phyloP scores from a whole-genome alignment of 371 early-diverging fungal genomes.

The Coemansia sp. region DNA sequence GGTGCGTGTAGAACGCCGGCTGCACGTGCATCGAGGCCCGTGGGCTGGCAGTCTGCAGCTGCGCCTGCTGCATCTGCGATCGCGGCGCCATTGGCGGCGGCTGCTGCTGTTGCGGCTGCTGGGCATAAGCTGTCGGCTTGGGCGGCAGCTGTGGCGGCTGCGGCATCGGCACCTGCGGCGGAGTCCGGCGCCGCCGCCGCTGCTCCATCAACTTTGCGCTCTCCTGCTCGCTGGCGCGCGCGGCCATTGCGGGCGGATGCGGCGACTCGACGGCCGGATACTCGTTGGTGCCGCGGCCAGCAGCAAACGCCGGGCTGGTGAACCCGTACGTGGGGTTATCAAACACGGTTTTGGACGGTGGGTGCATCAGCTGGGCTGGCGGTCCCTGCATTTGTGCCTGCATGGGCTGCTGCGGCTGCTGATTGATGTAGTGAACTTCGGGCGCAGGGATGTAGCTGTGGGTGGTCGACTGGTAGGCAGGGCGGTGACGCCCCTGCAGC shows the following conservation, averaged over 20 bases:
- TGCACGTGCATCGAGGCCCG: constrained; percentile 18
- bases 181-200: constrained; percentile 10
- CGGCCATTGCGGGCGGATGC: background rate
- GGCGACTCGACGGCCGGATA: constrained; percentile 15
- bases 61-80: constrained; percentile 18
- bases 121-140: constrained; percentile 13
- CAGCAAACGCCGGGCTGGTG: constrained; percentile 36
- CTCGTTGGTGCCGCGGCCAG: constrained; percentile 4
- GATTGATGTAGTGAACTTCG: constrained; percentile 23
- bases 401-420: constrained; percentile 15
- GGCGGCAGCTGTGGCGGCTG: constrained; percentile 6
- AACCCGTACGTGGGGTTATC: constrained; percentile 66
- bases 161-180: constrained; percentile 13
- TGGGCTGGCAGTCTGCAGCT: constrained; percentile 25
- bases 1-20: constrained; percentile 23
- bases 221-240: background rate
- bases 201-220: constrained; percentile 8
- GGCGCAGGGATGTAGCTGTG: constrained; percentile 18
- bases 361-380: constrained; percentile 41
- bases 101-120: constrained; percentile 7
- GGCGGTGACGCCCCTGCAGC: constrained; percentile 19
- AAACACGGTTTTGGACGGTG: constrained; percentile 54
- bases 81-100: constrained; percentile 6
- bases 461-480: constrained; percentile 19
- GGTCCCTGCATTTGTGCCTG: constrained; percentile 15